Evolutionary conservation across 2,329 filamentous ascomycete genomes (phyloP).

Genomic region (Penicillium sp.): DNA sequence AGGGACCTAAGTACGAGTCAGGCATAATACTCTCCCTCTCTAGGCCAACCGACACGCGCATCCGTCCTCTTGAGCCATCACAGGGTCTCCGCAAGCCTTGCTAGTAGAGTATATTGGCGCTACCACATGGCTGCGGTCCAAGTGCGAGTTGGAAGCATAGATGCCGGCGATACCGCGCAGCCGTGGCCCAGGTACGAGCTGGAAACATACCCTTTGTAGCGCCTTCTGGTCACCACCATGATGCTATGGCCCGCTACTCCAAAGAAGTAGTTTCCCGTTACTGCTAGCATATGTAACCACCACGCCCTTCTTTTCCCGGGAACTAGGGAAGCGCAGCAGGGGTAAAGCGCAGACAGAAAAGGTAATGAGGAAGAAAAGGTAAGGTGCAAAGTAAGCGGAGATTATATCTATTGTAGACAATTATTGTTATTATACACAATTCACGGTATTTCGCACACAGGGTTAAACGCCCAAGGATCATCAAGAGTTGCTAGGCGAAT

Average conservation of each 20-base stretch:
- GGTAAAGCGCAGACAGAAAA: too few species aligned
- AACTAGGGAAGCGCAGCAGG: too few species aligned
- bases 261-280: background rate
- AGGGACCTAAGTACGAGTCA: background rate
- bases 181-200: background rate
- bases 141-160: background rate
- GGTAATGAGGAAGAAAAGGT: too few species aligned
- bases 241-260: background rate
- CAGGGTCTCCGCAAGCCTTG: background rate
- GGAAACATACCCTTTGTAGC: background rate
- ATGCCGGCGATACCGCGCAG: background rate
- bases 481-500: constrained; percentile 19
- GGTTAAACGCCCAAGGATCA: constrained; percentile 15
- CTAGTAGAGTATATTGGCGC: background rate
- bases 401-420: background rate
- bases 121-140: background rate
- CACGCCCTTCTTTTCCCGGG: too few species aligned
- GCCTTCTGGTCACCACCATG: background rate
- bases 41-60: background rate
- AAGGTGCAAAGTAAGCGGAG: background rate
- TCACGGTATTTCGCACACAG: background rate
- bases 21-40: background rate
- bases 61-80: background rate
- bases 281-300: background rate
- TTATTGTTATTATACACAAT: background rate